Evolutionary conservation across 1,284 basidiomycete species (phyloP), one percentile per base, ranked within the genome.

Genomic region (Xerocomus minutiporus): DNA sequence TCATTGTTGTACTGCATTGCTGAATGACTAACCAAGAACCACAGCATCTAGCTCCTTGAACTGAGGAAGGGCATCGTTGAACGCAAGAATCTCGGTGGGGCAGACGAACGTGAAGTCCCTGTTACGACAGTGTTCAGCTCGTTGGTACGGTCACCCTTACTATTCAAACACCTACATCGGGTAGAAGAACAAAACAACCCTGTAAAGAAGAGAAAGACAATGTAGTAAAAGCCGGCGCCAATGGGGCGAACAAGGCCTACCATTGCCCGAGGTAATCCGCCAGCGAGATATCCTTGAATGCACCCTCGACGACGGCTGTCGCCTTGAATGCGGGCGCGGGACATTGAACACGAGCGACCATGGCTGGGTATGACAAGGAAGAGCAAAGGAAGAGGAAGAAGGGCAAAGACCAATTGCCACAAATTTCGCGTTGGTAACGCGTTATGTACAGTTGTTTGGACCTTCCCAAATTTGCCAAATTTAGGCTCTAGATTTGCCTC

Each of bases 81-180:
- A 95, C 1, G 92, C 92, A 43, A 94, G 82, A 67, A 95, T 93
- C 73, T 95, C 92, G 57, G 92, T 93, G 34, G 92, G 92, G 76
- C 92, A 93, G 62, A 94, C 91, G 64, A 93, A 91, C 46, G 86
- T 90, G 70, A 86, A 86, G 65, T 88, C 85, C 75, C 84, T 86
- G 58, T 42, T 45, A 12, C 1, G 4, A 44, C n/a, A 2, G 11
- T 8, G 36, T 15, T 53, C 28, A 50, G 47, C 9, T 9, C 11
- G 17, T 29, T 20, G 13, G 4, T 50, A 49, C 31, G 35, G 23
- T 20, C 17, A 45, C 17, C 32, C 53, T 55, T 52, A 52, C 15
- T 53, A 25, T 58, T 49, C 54, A 61, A 49, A 38, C 2, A 70
- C 81, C 52, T 64, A 85, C 87, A 91, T 82, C 31, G 89, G 90